Evolutionary conservation across 495 filamentous ascomycete genomes (phyloP).

Genomic region (Podospora anserina): DNA sequence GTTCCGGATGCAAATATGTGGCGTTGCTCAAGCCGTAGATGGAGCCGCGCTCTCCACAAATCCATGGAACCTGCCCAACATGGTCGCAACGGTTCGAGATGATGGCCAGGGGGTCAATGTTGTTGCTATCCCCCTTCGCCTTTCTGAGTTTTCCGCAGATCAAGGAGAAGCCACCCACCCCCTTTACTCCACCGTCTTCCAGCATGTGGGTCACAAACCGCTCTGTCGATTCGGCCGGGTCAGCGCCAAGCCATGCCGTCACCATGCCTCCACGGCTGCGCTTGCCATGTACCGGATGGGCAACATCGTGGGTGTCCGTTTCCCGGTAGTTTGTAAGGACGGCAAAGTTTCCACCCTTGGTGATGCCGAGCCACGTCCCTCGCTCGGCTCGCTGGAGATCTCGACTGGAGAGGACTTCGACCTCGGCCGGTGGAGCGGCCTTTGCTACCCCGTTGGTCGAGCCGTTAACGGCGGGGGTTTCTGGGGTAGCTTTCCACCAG

Average conservation of each 20-base stretch:
- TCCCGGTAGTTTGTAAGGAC: conserved; percentile 95
- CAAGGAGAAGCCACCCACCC: conserved; percentile 90
- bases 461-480: conserved; percentile 16
- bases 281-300: conserved; percentile 53
- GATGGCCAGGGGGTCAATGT: conserved; percentile 70
- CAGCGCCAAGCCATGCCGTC: conserved; percentile 72
- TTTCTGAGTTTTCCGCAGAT: conserved; percentile 72
- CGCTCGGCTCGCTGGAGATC: conserved; percentile 52
- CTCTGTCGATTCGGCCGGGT: conserved; percentile 48
- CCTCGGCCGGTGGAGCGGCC: conserved; percentile 11
- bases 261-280: conserved; percentile 81
- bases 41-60: conserved; percentile 59
- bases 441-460: conserved; percentile 5
- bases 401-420: conserved; percentile 50
- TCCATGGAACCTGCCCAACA: conserved; percentile 63
- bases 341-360: conserved; percentile 76
- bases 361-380: conserved; percentile 95
- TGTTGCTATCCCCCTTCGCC: conserved; percentile 19
- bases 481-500: conserved; percentile 66
- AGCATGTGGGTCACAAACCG: conserved; percentile 70
- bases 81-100: conserved; percentile 81
- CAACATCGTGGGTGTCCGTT: conserved; percentile 51
- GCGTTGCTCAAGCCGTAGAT: conserved; percentile 86
- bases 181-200: conserved; percentile 59
- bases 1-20: conserved; percentile 58